phyloP scores from a whole-genome alignment of 2,329 filamentous ascomycete genomes.

The Penicillium sp. region DNA sequence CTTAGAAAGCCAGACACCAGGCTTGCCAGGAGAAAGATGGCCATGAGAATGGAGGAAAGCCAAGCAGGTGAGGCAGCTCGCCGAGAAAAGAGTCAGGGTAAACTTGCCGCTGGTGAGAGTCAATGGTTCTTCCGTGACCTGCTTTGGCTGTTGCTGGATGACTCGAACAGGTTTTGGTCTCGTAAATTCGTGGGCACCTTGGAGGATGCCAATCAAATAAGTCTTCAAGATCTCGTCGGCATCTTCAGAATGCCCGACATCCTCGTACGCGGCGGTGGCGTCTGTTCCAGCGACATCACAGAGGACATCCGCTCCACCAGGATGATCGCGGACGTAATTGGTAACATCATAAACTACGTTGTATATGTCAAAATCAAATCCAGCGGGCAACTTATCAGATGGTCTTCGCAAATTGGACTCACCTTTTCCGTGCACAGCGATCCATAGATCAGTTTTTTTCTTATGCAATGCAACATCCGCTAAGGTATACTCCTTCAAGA shows the following conservation, averaged over 20 bases:
- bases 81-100: neutral
- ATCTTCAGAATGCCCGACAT: conserved; percentile 55
- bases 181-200: conserved; percentile 32
- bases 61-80: neutral
- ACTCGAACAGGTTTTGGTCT: conserved; percentile 31
- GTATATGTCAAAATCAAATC: neutral
- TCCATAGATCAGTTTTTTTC: conserved; percentile 57
- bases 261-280: conserved; percentile 52
- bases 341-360: conserved; percentile 63
- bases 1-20: neutral
- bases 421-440: conserved; percentile 63
- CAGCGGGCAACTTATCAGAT: neutral
- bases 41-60: neutral
- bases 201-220: conserved; percentile 46
- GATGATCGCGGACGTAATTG: conserved; percentile 65
- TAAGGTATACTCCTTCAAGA: conserved; percentile 24
- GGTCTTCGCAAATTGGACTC: conserved; percentile 10
- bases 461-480: conserved; percentile 56
- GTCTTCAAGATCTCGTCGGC: conserved; percentile 50
- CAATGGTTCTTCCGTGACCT: neutral
- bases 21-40: neutral
- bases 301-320: conserved; percentile 52
- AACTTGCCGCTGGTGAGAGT: neutral
- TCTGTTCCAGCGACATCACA: conserved; percentile 51
- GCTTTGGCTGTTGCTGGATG: conserved; percentile 17